Conservation (phyloP, 208 protist genomes). For the Naegleria lovaniensis region DNA sequence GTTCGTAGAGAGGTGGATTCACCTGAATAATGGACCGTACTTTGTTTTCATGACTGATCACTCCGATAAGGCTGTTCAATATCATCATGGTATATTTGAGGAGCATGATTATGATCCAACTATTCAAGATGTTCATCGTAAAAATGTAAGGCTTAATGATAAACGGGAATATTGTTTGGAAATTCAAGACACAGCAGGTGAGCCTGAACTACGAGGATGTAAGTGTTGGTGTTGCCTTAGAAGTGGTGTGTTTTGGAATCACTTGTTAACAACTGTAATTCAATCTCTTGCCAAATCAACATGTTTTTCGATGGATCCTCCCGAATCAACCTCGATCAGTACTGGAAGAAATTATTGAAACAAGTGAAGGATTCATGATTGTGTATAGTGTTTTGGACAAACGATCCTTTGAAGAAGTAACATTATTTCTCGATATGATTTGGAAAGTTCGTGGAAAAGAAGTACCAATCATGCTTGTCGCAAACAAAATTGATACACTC, state of each 20-base stretch:
- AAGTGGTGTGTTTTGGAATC: neutral
- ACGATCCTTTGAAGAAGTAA: conserved; percentile 52
- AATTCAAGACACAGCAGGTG: conserved; percentile 65
- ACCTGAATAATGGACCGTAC: neutral
- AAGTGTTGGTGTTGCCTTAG: neutral
- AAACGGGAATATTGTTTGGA: conserved; percentile 50
- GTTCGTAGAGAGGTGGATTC: neutral
- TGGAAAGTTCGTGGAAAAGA: conserved; percentile 42
- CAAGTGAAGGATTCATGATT: conserved; percentile 50
- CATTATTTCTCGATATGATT: conserved; percentile 43
- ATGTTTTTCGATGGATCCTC: too few species aligned
- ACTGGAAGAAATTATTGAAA: conserved; percentile 33
- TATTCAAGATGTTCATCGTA: conserved; percentile 59
- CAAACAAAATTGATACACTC: conserved; percentile 56
- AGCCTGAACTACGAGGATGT: conserved; percentile 13
- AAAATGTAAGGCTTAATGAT: conserved; percentile 52
- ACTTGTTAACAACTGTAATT: too few species aligned
- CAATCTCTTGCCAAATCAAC: neutral
- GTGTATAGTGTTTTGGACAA: conserved; percentile 47
- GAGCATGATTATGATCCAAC: conserved; percentile 49
- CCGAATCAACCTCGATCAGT: too few species aligned
- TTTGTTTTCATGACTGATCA: neutral
- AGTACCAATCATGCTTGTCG: conserved; percentile 52
- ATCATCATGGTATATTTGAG: neutral
- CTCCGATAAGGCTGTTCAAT: neutral